Base-by-base conservation (phyloP, 2,329 filamentous ascomycete genomes). In the Aspergillus sp. region DNA sequence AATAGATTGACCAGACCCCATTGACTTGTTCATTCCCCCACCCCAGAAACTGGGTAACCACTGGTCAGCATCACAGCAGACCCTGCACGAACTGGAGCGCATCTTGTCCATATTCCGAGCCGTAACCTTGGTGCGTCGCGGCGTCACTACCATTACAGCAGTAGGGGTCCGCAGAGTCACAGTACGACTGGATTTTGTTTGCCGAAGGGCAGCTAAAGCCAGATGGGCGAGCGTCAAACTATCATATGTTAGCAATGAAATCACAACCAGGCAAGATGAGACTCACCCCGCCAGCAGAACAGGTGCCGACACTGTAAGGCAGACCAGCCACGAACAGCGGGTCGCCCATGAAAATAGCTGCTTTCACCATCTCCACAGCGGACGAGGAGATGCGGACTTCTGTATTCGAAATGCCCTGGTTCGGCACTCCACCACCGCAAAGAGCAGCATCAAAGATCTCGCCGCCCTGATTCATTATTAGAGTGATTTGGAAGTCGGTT, bases 81-180 rank as follows among this genome's bases (percentile, higher is more conserved):
- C 27, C 27, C 27, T 30, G 79, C 60, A 87, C 82, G 62, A 89
- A 89, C 0, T 76, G 62, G 41, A 88, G 68, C 1, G 86, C 86
- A 64, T 85, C 76, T 6, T 77, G 68, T 1, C 86, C 86, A 59
- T 89, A 89, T 64, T 83, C 83, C 60, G 69, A 74, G 2, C 82
- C 85, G 58, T 89, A 89, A 50, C 84, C 80, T 69, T 87, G 82
- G 70, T 88, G 86, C 6, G 81, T 79, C 64, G 82, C 81, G 24
- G 80, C 77, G 59, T 88, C 79, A 64, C 80, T 86, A 49, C 86
- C 86, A 42, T 82, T 86, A 73, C 85, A 89, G 79, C 86, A 89
- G 74, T 86, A 88, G 0, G 85, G 85, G 61, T 89, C 86, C 3
- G 81, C 67, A 4, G 80, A 74, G 64, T 89, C 86, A 70, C 86